These are phyloP conservation scores for Lomentospora prolificans DNA, from an alignment of 2,329 filamentous ascomycete species.

Conservation along the genomic window DNA sequence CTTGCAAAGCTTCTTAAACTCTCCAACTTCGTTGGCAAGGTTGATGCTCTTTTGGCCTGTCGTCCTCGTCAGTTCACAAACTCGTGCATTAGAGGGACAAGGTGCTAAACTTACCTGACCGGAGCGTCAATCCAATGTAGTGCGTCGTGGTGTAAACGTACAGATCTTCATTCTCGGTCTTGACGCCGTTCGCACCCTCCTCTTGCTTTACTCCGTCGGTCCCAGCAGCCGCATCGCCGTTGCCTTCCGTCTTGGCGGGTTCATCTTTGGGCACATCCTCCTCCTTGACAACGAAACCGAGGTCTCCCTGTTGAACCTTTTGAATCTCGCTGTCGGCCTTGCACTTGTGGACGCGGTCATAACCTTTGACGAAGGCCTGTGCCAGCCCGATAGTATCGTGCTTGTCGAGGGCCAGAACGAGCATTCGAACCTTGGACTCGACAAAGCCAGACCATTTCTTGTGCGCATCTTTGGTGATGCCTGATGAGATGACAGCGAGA, in stretches of 20 bases:
- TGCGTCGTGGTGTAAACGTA: conserved; percentile 78
- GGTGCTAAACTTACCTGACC: conserved; percentile 60
- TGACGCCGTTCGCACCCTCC: conserved; percentile 9
- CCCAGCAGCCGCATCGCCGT: conserved; percentile 37
- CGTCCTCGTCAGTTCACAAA: no score
- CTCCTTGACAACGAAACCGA: conserved; percentile 33
- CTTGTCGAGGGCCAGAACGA: conserved; percentile 74
- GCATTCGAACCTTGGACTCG: conserved; percentile 81
- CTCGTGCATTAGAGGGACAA: no score
- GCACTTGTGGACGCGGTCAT: conserved; percentile 70
- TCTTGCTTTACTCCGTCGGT: conserved; percentile 14
- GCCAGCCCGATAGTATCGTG: conserved; percentile 73
- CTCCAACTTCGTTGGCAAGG: conserved; percentile 69
- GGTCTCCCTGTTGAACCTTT: conserved; percentile 43
- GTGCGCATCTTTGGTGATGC: conserved; percentile 73
- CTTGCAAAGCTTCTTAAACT: conserved; percentile 77
- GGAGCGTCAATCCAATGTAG: conserved; percentile 82
- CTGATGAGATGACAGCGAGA: conserved; percentile 75
- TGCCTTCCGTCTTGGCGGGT: conserved; percentile 38
- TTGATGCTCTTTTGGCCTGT: conserved; percentile 62
- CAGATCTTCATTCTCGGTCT: conserved; percentile 16
- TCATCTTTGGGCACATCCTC: conserved; percentile 25
- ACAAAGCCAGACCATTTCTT: conserved; percentile 85
- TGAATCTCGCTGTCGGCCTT: conserved; percentile 41
- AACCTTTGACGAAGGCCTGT: conserved; percentile 87